These are phyloP conservation scores for Neltuma alba DNA, from an alignment of 306 rosid genomes.

Conservation along the genomic window DNA sequence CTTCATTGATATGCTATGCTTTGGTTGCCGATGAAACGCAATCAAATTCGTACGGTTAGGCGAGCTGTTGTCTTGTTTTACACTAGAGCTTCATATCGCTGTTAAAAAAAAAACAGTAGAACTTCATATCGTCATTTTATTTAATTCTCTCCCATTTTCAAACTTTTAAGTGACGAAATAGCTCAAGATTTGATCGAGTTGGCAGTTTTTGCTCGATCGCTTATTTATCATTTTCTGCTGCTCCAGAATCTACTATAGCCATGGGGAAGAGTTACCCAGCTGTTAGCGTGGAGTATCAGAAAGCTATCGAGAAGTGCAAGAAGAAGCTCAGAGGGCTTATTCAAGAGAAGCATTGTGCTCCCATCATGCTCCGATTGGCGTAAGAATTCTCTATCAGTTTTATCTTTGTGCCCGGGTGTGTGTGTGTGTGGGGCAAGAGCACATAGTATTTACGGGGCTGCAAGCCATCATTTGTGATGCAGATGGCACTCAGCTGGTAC, in stretches of 20 bases:
- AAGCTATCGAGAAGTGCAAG: conserved; percentile 60
- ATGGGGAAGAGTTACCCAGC: conserved; percentile 61
- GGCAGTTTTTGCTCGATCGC: not conserved
- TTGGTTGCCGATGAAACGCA: not conserved
- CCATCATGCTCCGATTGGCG: conserved; percentile 68
- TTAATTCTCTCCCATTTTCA: not conserved
- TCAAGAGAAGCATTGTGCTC: conserved; percentile 67
- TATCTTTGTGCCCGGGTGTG: not conserved
- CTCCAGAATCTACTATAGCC: not conserved
- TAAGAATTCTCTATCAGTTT: conserved; percentile 11
- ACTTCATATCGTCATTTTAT: not conserved
- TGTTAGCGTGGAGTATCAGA: conserved; percentile 55
- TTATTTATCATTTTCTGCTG: not conserved
- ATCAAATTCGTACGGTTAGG: not conserved
- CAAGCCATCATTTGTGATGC: not conserved
- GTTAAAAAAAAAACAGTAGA: too few relatives aligned
- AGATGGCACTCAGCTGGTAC: conserved; percentile 82
- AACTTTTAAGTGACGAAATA: not conserved
- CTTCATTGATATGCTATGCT: not conserved
- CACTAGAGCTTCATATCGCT: not conserved
- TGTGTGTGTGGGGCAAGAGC: not conserved
- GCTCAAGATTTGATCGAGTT: not conserved
- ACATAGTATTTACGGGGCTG: not conserved
- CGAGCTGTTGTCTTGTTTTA: not conserved
- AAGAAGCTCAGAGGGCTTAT: conserved; percentile 65